Evolutionary conservation across 2,329 filamentous ascomycete genomes (phyloP).

Genomic region (Hymenoscyphus salicellus): DNA sequence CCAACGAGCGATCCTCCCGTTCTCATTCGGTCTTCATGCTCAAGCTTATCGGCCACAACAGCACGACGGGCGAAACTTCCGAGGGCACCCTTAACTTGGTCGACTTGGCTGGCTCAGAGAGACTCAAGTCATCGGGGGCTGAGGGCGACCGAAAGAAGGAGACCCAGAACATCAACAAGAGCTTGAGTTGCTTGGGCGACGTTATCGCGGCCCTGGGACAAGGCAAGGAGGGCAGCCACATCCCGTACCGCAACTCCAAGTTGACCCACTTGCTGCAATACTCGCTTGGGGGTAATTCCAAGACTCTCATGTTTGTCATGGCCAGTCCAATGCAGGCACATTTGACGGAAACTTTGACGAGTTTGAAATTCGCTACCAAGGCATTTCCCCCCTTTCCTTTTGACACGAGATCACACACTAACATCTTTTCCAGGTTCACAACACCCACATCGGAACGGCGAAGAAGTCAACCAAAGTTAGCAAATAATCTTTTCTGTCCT

Average conservation of each 20-base stretch:
- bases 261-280: constrained; percentile 94
- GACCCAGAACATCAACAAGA: constrained; percentile 97
- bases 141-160: constrained; percentile 87
- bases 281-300: constrained; percentile 89
- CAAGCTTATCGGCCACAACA: constrained; percentile 69
- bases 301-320: constrained; percentile 99
- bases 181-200: constrained; percentile 84
- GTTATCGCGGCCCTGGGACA: constrained; percentile 91
- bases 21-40: constrained; percentile 97
- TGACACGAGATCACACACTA: not conserved
- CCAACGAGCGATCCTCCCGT: constrained; percentile 89
- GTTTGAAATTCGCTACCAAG: constrained; percentile 93
- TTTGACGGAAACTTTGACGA: constrained; percentile 88
- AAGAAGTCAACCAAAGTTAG: constrained; percentile 65
- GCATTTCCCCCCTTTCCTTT: constrained; percentile 43
- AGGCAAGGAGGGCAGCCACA: constrained; percentile 71
- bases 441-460: constrained; percentile 88
- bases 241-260: constrained; percentile 96
- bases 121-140: constrained; percentile 80
- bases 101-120: constrained; percentile 89
- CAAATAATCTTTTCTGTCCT: not conserved
- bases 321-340: constrained; percentile 88
- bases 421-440: constrained; percentile 59
- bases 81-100: constrained; percentile 95
- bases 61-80: constrained; percentile 71